Evolutionary conservation across 495 filamentous ascomycete genomes (phyloP).

Genomic region (Hypoxylon perforatum): DNA sequence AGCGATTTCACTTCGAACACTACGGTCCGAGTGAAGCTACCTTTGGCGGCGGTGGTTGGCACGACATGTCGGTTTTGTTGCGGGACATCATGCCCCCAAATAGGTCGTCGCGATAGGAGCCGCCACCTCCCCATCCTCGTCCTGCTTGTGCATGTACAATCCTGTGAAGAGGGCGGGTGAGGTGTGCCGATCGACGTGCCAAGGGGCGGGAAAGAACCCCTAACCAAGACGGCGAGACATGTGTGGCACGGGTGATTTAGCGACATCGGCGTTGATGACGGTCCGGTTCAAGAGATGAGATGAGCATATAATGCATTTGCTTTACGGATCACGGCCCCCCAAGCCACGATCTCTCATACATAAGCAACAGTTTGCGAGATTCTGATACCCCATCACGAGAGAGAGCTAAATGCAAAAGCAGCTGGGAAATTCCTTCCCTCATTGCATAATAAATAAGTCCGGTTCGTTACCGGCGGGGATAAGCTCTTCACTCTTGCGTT

Average conservation of each 20-base stretch:
- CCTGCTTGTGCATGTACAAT: too few relatives aligned
- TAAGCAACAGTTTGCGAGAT: slow-evolving; percentile 36
- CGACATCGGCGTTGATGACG: slow-evolving; percentile 3
- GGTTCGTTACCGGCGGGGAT: neutral
- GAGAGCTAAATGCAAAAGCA: slow-evolving; percentile 1
- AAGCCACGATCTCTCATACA: neutral
- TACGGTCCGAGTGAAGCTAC: slow-evolving; percentile 69
- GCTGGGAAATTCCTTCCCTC: slow-evolving; percentile 10
- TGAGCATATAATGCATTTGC: slow-evolving; percentile 7
- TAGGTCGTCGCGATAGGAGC: too few relatives aligned
- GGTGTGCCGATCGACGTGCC: neutral
- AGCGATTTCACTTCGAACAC: slow-evolving; percentile 77
- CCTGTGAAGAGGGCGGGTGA: too few relatives aligned
- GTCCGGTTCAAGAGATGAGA: slow-evolving; percentile 17
- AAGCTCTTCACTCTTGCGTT: too few relatives aligned
- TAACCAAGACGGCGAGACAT: too few relatives aligned
- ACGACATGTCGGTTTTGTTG: slow-evolving; percentile 67
- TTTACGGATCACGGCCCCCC: neutral
- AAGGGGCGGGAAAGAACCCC: too few relatives aligned
- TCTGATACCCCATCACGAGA: slow-evolving; percentile 33
- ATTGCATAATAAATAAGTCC: neutral
- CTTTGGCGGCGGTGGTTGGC: slow-evolving; percentile 86
- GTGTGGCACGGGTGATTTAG: neutral
- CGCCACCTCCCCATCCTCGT: too few relatives aligned
- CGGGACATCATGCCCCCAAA: neutral